phyloP scores from a whole-genome alignment of 768 basidiomycete genomes.

The Pulveroboletus sp. region DNA sequence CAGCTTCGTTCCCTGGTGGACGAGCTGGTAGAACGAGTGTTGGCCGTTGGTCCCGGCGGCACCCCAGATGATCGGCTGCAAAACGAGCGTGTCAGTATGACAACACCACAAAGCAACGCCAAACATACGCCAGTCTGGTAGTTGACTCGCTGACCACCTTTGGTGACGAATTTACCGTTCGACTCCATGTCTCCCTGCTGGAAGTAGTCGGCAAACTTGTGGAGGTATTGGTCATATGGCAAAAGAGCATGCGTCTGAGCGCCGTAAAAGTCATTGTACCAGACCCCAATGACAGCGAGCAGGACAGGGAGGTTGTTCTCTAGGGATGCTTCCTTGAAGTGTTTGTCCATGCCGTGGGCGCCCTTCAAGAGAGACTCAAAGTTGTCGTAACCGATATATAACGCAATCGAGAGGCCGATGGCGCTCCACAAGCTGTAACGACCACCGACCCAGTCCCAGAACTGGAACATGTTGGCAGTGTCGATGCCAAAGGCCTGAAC shows the following conservation, averaged over 20 bases:
- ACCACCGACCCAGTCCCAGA: conserved; percentile 99
- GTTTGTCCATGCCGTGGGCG: conserved; percentile 96
- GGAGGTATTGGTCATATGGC: conserved; percentile 98
- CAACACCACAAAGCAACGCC: neutral
- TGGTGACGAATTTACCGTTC: conserved; percentile 96
- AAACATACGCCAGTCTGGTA: conserved; percentile 93
- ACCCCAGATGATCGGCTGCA: conserved; percentile 97
- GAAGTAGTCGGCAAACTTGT: conserved; percentile 99
- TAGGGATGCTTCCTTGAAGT: conserved; percentile 85
- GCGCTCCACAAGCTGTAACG: conserved; percentile 98
- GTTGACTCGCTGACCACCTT: conserved; percentile 85
- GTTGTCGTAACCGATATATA: conserved; percentile 91
- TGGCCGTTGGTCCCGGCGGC: conserved; percentile 98
- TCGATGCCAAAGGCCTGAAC: conserved; percentile 93
- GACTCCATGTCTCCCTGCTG: conserved; percentile 99
- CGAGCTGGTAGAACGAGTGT: conserved; percentile 98
- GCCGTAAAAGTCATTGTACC: conserved; percentile 99
- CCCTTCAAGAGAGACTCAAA: conserved; percentile 87
- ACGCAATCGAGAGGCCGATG: conserved; percentile 91
- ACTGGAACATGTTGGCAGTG: conserved; percentile 94
- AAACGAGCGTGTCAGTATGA: neutral
- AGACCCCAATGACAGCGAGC: conserved; percentile 85
- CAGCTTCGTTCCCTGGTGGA: conserved; percentile 91
- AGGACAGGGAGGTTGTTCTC: conserved; percentile 91
- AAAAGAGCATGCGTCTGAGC: conserved; percentile 93